These are phyloP conservation scores for Phalaenopsis aphrodite DNA, from an alignment of 106 monocot species.

Conservation along the genomic window DNA sequence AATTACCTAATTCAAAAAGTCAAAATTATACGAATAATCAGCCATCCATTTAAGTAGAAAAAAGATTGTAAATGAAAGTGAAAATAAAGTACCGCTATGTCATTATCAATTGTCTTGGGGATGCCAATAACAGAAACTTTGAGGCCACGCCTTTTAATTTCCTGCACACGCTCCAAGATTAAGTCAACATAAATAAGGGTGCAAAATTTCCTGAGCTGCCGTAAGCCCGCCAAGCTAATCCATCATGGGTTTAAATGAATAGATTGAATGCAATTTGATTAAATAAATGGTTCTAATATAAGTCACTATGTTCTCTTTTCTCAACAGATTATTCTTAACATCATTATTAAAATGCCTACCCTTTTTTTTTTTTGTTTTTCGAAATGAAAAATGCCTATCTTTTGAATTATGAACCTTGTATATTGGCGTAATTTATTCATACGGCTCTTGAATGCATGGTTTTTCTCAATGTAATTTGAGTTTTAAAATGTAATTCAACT, in stretches of 20 bases:
- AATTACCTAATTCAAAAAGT: constrained; percentile 36
- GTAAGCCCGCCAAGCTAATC: background rate
- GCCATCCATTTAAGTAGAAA: background rate
- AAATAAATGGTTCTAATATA: background rate
- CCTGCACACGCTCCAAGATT: constrained; percentile 27
- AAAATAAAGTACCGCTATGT: constrained; percentile 52
- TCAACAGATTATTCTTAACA: background rate
- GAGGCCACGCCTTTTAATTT: constrained; percentile 53
- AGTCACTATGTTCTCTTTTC: background rate
- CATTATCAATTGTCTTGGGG: constrained; percentile 75
- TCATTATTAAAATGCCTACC: background rate
- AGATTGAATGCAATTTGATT: background rate
- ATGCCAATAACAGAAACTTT: constrained; percentile 69
- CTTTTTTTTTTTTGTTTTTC: too few species aligned
- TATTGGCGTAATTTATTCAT: background rate
- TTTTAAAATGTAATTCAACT: too few species aligned
- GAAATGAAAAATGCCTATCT: background rate
- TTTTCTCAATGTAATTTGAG: background rate
- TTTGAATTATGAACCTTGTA: background rate
- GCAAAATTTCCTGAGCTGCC: background rate
- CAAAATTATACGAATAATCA: background rate
- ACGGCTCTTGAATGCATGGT: background rate
- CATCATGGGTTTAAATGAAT: background rate
- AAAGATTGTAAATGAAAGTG: background rate
- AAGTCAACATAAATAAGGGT: background rate